These are phyloP conservation scores for Chrysopogon serrulatus DNA, from an alignment of 176 grass and related monocot species.

Conservation along the genomic window DNA sequence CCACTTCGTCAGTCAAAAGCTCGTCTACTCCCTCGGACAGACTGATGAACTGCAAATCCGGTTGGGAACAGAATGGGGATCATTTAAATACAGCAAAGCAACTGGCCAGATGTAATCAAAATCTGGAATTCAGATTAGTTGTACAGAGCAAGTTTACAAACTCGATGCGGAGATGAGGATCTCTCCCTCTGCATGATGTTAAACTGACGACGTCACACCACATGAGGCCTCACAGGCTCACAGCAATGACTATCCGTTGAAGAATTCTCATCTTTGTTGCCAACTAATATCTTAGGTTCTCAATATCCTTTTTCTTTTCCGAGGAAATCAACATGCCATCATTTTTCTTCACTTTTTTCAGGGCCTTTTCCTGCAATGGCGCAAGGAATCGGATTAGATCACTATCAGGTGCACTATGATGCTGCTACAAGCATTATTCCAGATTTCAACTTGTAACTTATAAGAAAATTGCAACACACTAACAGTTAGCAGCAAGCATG, in stretches of 20 bases:
- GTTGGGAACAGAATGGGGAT: too few species aligned
- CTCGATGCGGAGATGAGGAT: too few species aligned
- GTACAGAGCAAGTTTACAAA: too few species aligned
- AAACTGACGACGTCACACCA: neutral
- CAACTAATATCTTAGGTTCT: neutral
- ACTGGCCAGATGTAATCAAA: too few species aligned
- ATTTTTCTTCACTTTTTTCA: constrained; percentile 86
- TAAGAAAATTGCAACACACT: neutral
- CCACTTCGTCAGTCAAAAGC: too few species aligned
- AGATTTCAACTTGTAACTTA: neutral
- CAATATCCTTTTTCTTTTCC: neutral
- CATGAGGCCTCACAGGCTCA: neutral
- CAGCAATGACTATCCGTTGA: neutral
- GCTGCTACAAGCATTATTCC: neutral
- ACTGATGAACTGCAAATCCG: too few species aligned
- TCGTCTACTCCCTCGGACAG: too few species aligned
- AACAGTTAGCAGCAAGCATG: neutral
- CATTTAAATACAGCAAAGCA: too few species aligned
- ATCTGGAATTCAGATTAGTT: too few species aligned
- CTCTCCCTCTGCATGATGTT: too few species aligned
- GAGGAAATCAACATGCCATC: neutral
- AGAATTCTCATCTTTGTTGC: neutral
- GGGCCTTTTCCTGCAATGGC: constrained; percentile 21
- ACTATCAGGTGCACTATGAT: neutral
- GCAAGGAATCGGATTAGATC: neutral